Evolutionary conservation across 352 stramenopile genomes (phyloP).

Genomic region (Phytopythium litorale): DNA sequence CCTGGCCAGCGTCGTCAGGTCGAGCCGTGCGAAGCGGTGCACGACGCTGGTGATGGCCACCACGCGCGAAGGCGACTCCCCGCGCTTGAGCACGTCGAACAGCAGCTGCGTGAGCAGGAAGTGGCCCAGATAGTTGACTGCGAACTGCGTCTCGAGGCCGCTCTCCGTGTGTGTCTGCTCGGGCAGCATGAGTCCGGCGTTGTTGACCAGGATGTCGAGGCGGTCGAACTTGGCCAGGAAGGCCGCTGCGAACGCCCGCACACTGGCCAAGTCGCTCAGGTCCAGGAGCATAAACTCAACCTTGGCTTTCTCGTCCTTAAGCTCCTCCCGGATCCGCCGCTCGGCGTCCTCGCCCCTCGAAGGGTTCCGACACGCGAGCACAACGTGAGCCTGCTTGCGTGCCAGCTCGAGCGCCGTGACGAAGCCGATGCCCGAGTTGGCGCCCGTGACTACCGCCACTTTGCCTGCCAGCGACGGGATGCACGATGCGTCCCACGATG

Average conservation of each 20-base stretch:
- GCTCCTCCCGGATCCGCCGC: constrained; percentile 18
- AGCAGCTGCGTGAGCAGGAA: constrained; percentile 53
- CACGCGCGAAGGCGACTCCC: constrained; percentile 18
- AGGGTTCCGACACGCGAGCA: constrained; percentile 76
- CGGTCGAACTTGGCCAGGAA: constrained; percentile 36
- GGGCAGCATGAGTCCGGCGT: constrained; percentile 44
- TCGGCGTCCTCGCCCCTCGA: constrained; percentile 21
- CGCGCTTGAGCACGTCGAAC: constrained; percentile 38
- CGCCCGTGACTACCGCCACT: constrained; percentile 78
- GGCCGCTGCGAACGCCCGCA: constrained; percentile 26
- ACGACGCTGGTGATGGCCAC: constrained; percentile 35
- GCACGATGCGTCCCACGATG: constrained; percentile 7
- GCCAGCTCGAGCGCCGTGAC: constrained; percentile 58
- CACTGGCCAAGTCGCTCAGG: constrained; percentile 31
- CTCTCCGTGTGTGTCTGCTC: constrained; percentile 24
- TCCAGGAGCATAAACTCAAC: constrained; percentile 47
- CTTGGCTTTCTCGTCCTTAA: constrained; percentile 5
- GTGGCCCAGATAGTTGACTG: constrained; percentile 56
- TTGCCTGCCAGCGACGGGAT: constrained; percentile 44
- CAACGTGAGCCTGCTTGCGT: constrained; percentile 55
- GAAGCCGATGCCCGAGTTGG: constrained; percentile 86
- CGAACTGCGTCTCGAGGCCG: constrained; percentile 58
- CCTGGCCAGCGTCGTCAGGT: constrained; percentile 24
- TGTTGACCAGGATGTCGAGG: constrained; percentile 57
- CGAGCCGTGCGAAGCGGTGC: constrained; percentile 23